Percentiles rank a stretch among this genome's conserved stretches.
Conservation (phyloP, 2,329 filamentous ascomycete species). For the Diaporthe velutina region DNA sequence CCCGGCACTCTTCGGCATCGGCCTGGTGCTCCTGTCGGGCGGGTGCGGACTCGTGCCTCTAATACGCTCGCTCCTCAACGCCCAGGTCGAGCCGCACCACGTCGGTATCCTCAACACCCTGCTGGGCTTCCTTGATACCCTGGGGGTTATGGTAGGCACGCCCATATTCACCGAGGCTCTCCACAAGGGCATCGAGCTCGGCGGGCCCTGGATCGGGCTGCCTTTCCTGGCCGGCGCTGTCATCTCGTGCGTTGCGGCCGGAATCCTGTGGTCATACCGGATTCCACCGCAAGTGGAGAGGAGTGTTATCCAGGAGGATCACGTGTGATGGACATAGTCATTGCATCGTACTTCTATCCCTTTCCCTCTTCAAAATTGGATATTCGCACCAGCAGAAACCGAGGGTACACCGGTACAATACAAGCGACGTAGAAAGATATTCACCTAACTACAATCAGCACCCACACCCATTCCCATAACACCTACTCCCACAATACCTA, state of each 20-base stretch:
- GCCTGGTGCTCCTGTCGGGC: slow-evolving; percentile 59
- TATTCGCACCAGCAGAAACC: no score
- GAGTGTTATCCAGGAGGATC: slow-evolving; percentile 11
- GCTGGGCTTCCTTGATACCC: slow-evolving; percentile 62
- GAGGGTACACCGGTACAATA: no score
- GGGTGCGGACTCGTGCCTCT: slow-evolving; percentile 59
- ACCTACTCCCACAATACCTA: no score
- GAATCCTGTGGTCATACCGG: slow-evolving; percentile 48
- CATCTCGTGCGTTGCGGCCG: slow-evolving; percentile 48
- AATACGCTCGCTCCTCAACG: slow-evolving; percentile 64
- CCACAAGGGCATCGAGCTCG: slow-evolving; percentile 58
- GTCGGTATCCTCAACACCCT: slow-evolving; percentile 67
- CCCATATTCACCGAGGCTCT: slow-evolving; percentile 63
- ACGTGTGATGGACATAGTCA: not conserved
- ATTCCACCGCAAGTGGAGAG: slow-evolving; percentile 38
- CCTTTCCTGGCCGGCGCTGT: slow-evolving; percentile 58
- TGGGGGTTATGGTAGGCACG: slow-evolving; percentile 60
- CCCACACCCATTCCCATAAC: no score
- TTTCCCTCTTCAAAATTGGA: not conserved
- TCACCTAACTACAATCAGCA: no score
- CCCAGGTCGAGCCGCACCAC: slow-evolving; percentile 65
- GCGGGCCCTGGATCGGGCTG: slow-evolving; percentile 63
- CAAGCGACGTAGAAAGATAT: no score
- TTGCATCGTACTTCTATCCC: not conserved
- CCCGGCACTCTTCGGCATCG: slow-evolving; percentile 48